Evolutionary conservation across 805 yeast genomes (phyloP).

Genomic region (Zygotorulaspora florentina): DNA sequence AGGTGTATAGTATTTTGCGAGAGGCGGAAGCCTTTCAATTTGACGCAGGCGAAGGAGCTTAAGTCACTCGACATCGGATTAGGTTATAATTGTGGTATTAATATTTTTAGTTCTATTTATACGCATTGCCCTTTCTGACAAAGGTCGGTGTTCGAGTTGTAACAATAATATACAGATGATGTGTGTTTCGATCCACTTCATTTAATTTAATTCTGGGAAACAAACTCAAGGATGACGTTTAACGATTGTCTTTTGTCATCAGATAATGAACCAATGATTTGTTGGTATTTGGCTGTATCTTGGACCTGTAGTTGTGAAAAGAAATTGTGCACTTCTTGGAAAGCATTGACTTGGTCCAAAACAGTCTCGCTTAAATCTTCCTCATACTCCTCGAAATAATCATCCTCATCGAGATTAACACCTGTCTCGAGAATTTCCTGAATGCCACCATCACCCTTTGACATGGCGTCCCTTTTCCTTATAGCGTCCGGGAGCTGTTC

Average conservation of each 20-base stretch:
- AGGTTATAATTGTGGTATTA: neutral
- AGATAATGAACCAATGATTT: conserved; percentile 27
- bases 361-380: conserved; percentile 78
- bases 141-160: neutral
- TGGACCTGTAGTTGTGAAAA: conserved; percentile 45
- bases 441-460: conserved; percentile 47
- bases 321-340: conserved; percentile 56
- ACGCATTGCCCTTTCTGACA: neutral
- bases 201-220: conserved; percentile 21
- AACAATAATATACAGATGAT: conserved; percentile 1
- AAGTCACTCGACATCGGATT: neutral
- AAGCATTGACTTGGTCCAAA: conserved; percentile 70
- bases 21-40: neutral
- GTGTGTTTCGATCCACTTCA: neutral
- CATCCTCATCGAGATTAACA: conserved; percentile 40
- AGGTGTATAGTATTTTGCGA: too few relatives aligned
- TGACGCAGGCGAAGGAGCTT: neutral
- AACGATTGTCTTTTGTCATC: conserved; percentile 31
- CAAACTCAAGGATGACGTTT: conserved; percentile 33
- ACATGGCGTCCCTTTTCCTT: conserved; percentile 55
- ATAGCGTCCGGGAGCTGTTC: conserved; percentile 70
- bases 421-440: conserved; percentile 26
- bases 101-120: neutral
- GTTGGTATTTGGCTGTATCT: conserved; percentile 44
- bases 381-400: conserved; percentile 56